Evolutionary conservation across 306 rosid genomes (phyloP), one percentile per base, ranked within the genome.

Genomic region (Quercus mongolica): DNA sequence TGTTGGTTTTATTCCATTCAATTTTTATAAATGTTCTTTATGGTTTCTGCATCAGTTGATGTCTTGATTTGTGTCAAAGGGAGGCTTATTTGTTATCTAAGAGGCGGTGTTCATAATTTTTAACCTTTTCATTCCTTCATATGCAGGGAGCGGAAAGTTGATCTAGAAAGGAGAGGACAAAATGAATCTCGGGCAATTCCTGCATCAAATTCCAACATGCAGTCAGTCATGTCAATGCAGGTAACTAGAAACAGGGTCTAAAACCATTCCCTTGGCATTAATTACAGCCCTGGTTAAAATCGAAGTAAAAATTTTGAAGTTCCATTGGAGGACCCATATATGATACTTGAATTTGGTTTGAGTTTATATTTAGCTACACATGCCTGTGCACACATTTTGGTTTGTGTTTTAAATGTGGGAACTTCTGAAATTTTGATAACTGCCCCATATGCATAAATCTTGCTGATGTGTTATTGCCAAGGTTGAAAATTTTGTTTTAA

Each of bases 141-240:
- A 59, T 80, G 85, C 69, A 90, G 80, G 74, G 86, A 79, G 76
- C 91, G 72, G 71, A 90, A 82, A 71, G 61, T 62, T 76, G 88
- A 86, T 56, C 59, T 21, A 10, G 86, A 87, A 79, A 88, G 84
- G 74, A 90, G 89, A 82, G 87, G 78, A 71, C 88, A 83, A 64
- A 85, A 71, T 63, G 95, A 81, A 74, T 49, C 78, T 69, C 79
- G 41, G 23, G n/a, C 73, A 21, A 73, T 82, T 81, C 78, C 81
- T 80, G 74, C 75, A 44, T 44, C 82, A 57, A 81, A 85, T 76
- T 77, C 56, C 71, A 84, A 90, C 73, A 73, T 76, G 56, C 83
- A 74, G 74, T 75, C 84, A 49, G 26, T 20, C 81, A 44, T 20
- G 1, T 79, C 85, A 65, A 77, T 74, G 62, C 90, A 87, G 93